Evolutionary conservation across 2,329 filamentous ascomycete species (phyloP).

Genomic region (Colletotrichum viniferum): DNA sequence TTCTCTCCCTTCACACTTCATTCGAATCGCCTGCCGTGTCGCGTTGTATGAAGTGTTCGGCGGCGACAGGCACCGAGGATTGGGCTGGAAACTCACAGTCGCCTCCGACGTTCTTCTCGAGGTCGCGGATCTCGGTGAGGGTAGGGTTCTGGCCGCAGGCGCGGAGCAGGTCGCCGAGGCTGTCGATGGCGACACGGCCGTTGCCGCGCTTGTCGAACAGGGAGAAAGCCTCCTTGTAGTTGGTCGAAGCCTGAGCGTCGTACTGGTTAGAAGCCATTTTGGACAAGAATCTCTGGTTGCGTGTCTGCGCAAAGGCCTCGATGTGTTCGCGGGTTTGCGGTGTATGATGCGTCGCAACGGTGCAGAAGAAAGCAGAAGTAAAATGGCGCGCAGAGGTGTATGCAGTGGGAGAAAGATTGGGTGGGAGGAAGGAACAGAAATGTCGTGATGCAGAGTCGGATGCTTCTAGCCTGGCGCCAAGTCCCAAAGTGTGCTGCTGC

Average conservation of each 20-base stretch:
- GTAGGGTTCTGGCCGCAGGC: constrained; percentile 99
- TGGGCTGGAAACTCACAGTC: constrained; percentile 74
- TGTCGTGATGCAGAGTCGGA: constrained; percentile 9
- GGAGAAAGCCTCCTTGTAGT: constrained; percentile 99
- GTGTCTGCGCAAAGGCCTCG: background rate
- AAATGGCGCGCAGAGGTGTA: background rate
- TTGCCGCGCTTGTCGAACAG: constrained; percentile 99
- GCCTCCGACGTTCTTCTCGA: constrained; percentile 86
- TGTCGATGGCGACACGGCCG: constrained; percentile 85
- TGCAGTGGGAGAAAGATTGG: background rate
- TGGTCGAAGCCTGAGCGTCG: constrained; percentile 75
- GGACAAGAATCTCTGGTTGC: background rate
- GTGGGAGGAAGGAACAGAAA: background rate
- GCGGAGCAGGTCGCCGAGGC: constrained; percentile 90
- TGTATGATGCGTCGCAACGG: too few relatives aligned
- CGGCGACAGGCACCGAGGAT: rapidly evolving
- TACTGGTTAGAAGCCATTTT: constrained; percentile 57
- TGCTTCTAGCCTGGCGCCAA: background rate
- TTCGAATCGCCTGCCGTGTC: background rate
- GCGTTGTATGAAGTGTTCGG: background rate
- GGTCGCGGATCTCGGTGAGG: constrained; percentile 85
- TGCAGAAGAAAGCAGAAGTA: background rate
- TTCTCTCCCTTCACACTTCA: background rate
- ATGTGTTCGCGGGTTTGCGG: background rate
- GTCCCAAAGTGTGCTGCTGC: background rate